Evolutionary conservation across 306 rosid species (phyloP), one percentile per base, ranked within the genome.

Genomic region (Vachellia collinsii): DNA sequence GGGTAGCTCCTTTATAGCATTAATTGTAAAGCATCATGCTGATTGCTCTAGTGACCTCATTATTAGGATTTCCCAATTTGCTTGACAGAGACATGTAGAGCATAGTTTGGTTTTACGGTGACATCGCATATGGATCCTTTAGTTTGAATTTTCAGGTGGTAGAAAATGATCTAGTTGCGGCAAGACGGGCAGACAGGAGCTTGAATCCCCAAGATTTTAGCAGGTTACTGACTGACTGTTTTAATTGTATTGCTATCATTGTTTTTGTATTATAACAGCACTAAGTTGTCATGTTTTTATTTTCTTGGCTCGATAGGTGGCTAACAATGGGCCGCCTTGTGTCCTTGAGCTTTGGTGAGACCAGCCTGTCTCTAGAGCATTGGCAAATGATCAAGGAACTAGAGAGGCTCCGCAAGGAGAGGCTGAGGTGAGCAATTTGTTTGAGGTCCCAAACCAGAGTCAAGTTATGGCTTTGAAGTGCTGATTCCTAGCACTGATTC

Each of bases 131-230:
- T 14, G 19, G 44, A 54, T 82, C 41, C 78, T 41, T 46, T 20
- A 22, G 29, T 39, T 39, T 69, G 53, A 79, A 58, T 82, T 84
- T 79, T 29, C 88, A 93, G 99, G 87, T 86, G 62, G 90, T 95
- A 68, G 98, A 91, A 90, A 83, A 88, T 73, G 99, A 95, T 89
- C 80, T 95, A 86, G 98, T 90, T 73, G 88, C 73, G 4, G 92
- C 92, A 38, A 89, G 88, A 81, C 92, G 88, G 79, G 91, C 83
- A 19, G 95, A 93, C 58, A 73, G 91, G 84, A 91, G 85, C 84
- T 74, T 93, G 74, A 88, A 85, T 66, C 69, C 83, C 73, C 84
- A 86, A 76, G 97, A 90, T 76, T 88, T 93, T 41, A 90, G 92
- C 97, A 90, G 99, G 97, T 92, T 66, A 83, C 70, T 58, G 37